These are phyloP conservation scores for Litchi chinensis DNA, from an alignment of 345 rosid genomes.

Conservation along the genomic window DNA sequence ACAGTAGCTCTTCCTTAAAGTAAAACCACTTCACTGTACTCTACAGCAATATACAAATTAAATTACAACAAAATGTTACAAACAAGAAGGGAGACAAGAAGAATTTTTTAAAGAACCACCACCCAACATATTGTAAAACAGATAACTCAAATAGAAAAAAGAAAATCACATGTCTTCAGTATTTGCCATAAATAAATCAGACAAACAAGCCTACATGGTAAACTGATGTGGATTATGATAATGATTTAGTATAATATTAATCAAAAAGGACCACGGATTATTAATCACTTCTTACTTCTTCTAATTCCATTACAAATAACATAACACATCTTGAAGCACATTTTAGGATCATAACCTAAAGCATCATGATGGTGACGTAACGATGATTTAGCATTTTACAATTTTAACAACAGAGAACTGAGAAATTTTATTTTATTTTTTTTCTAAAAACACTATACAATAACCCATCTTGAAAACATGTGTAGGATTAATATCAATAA, in stretches of 20 bases:
- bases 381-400: too few species aligned
- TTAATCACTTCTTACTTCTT: not conserved
- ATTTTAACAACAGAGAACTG: not conserved
- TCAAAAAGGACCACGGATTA: not conserved
- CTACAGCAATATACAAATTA: not conserved
- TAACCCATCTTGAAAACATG: not conserved
- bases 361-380: not conserved
- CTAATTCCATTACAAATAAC: not conserved
- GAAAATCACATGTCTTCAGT: not conserved
- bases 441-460: not conserved
- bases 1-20: not conserved
- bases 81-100: not conserved
- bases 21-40: not conserved
- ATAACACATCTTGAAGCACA: not conserved
- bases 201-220: not conserved
- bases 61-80: not conserved
- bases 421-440: too few species aligned
- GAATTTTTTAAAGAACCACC: not conserved
- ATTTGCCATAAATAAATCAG: not conserved
- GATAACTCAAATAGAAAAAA: not conserved
- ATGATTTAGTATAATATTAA: too few species aligned
- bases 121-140: not conserved
- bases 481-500: too few species aligned
- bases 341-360: not conserved
- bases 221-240: not conserved